Evolutionary conservation across 1,139 yeast genomes (phyloP).

Genomic region (Magnusiomyces paraingens): DNA sequence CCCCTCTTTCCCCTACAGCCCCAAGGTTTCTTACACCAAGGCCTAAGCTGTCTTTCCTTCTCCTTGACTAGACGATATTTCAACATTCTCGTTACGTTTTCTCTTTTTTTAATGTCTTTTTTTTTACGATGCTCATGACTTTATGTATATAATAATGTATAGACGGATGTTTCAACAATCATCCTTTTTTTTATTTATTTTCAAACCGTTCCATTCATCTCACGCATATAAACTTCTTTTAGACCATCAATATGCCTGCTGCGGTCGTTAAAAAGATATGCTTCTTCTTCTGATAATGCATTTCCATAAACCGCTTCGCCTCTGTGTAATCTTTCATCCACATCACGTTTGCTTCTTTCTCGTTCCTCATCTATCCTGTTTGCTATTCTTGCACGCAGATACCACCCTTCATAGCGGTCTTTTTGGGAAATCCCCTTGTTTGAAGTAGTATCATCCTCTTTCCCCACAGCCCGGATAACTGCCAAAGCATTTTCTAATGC

Average conservation of each 20-base stretch:
- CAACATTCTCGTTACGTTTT: not conserved
- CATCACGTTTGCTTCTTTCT: not conserved
- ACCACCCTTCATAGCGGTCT: not conserved
- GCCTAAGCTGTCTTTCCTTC: not conserved
- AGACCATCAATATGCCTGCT: not conserved
- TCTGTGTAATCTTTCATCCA: not conserved
- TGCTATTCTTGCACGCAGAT: not conserved
- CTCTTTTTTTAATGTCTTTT: not conserved
- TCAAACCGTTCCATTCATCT: not conserved
- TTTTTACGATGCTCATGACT: not conserved
- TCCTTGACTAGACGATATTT: not conserved
- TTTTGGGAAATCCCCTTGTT: not conserved
- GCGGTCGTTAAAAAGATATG: not conserved
- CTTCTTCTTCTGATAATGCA: not conserved
- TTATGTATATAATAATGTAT: not conserved
- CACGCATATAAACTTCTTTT: not conserved
- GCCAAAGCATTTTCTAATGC: no score
- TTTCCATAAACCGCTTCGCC: not conserved
- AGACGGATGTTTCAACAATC: not conserved
- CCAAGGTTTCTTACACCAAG: conserved; percentile 49
- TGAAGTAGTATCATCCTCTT: not conserved
- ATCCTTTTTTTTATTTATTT: not conserved
- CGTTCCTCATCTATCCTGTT: not conserved
- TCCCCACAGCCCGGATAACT: not conserved
- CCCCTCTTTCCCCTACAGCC: conserved; percentile 78